Percentiles rank a stretch among this genome's conserved stretches.
Conservation (phyloP, 169 alveolate genomes). For the Plasmodium berghei region DNA sequence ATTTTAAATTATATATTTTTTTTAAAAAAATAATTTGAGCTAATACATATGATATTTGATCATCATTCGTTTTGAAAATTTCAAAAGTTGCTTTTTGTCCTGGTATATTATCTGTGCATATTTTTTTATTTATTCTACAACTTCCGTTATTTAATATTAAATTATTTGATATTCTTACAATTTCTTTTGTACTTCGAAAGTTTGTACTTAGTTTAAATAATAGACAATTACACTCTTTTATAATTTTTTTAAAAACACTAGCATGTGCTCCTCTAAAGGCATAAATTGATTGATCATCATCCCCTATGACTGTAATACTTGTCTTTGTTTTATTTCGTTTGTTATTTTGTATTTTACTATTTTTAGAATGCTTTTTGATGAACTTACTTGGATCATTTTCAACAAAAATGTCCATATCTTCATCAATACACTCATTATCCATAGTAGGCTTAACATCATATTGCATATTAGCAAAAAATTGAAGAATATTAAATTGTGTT, state of each 20-base stretch:
- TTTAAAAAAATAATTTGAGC: constrained; percentile 70
- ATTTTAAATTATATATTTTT: constrained; percentile 77
- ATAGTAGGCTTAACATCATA: not conserved
- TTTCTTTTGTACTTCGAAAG: constrained; percentile 82
- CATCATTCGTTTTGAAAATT: constrained; percentile 75
- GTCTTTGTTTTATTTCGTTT: not conserved
- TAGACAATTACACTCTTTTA: constrained; percentile 39
- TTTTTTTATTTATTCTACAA: constrained; percentile 75
- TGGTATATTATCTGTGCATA: constrained; percentile 73
- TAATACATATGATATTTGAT: constrained; percentile 79
- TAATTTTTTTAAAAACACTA: constrained; percentile 77
- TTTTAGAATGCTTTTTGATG: not conserved
- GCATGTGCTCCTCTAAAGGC: constrained; percentile 87
- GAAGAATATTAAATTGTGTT: constrained; percentile 81
- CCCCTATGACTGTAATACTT: constrained; percentile 84
- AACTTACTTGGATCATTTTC: not conserved
- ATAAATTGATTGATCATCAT: constrained; percentile 88
- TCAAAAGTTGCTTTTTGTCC: constrained; percentile 76
- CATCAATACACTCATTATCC: not conserved
- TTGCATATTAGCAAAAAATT: constrained; percentile 22
- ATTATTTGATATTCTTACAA: constrained; percentile 69
- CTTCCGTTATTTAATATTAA: constrained; percentile 73
- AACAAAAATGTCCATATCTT: not conserved
- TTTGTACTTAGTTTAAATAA: constrained; percentile 73
- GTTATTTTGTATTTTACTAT: not conserved